Conservation (phyloP, 2,329 filamentous ascomycete species). For the Colletotrichum limetticola region DNA sequence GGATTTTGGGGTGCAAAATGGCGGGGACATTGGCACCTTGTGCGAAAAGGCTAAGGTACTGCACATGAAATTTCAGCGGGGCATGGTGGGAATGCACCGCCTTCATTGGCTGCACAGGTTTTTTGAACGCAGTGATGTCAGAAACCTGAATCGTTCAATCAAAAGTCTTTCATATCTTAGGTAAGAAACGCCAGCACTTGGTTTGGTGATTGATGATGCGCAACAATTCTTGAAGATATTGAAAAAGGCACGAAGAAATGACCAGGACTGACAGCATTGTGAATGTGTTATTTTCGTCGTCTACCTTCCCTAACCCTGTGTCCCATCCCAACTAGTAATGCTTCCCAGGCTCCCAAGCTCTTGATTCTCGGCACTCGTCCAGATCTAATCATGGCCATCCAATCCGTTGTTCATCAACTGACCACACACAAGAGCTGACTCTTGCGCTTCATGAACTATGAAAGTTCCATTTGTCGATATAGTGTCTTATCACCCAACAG, state of each 20-base stretch:
- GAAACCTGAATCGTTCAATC: neutral
- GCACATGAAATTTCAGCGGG: slow-evolving; percentile 51
- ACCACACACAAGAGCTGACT: slow-evolving; percentile 10
- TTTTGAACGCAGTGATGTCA: slow-evolving; percentile 16
- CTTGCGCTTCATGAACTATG: neutral
- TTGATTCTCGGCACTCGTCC: neutral
- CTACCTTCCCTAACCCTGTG: slow-evolving; percentile 16
- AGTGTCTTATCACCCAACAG: too few relatives aligned
- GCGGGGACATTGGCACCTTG: slow-evolving; percentile 13
- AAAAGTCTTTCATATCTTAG: neutral
- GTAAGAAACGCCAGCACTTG: neutral
- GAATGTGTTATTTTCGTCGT: slow-evolving; percentile 7
- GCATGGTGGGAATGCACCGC: slow-evolving; percentile 8
- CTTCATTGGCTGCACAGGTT: slow-evolving; percentile 7
- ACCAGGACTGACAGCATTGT: neutral
- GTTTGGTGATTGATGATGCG: neutral
- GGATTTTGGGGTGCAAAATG: slow-evolving; percentile 30
- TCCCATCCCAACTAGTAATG: neutral
- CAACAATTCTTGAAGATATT: neutral
- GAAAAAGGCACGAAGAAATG: neutral
- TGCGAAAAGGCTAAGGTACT: slow-evolving; percentile 27
- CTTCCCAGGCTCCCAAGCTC: neutral
- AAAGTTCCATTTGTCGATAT: neutral
- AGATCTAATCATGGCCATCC: neutral
- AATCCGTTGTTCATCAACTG: neutral